Base-by-base conservation (phyloP, 768 basidiomycete species). In the Collybiopsis confluens region DNA sequence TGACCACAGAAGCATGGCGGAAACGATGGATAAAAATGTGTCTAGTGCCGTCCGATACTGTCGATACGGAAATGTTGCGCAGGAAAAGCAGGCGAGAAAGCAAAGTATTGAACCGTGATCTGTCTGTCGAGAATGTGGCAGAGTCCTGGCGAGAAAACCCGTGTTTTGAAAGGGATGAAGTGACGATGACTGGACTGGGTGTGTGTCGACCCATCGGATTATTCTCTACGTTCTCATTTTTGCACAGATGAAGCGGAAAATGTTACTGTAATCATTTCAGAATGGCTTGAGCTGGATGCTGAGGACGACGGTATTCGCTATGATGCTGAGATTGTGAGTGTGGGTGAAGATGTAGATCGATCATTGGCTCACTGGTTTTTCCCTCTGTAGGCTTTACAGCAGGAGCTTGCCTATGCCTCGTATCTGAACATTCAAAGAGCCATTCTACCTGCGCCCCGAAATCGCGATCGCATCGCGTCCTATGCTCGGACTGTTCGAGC, bases 211-310 rank as follows among this genome's bases (percentile, higher is more conserved):
- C 56, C 54, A 30, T 57, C 55, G 37, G 24, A 57, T 16, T 44
- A 59, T 33, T n/a, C n/a, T n/a, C n/a, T 11, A 16, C 36, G 9
- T 35, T 43, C 20, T 40, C 41, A 54, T 41, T 37, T 53, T 7
- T n/a, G 38, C 48, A 38, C 60, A 92, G 90, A 90, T 67, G 89
- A 92, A 62, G 81, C 84, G 9, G 84, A 88, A 55, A 77, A 77
- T 24, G 72, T 89, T 35, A 82, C 90, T 13, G 86, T 77, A 4
- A 80, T 97, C 66, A 77, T 90, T 7, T 93, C 94, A 2, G 91
- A 95, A 52, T 99, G 97, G 97, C 77, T 99, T 2, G 92, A 97
- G 67, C 76, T 99, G 36, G 97, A 99, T 70, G 86, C 92, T 7
- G 73, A 81, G 0, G 94, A 98, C 68, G 92, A 93, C 62, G 92